A percentile compares a stretch with the other conserved stretches of the same genome.
phyloP scores from a whole-genome alignment of 345 rosid genomes.

The Gossypium rotundifolium region DNA sequence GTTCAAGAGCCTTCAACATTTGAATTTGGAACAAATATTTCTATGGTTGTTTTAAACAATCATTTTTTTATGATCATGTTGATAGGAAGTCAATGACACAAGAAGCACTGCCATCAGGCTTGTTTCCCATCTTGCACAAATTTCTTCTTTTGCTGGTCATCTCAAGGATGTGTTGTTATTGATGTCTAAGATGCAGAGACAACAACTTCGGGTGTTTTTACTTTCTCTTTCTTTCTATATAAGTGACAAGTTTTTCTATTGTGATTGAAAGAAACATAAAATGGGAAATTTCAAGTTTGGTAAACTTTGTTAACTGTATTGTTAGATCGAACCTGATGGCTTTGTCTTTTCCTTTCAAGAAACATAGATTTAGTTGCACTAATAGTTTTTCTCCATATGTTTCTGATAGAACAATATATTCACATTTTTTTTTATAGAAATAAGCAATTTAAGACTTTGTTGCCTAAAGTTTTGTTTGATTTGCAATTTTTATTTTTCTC shows the following conservation, averaged over 20 bases:
- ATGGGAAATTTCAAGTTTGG: constrained; percentile 1
- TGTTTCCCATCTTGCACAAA: constrained; percentile 80
- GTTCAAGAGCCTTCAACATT: constrained; percentile 5
- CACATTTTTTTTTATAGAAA: background rate
- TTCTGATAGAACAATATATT: background rate
- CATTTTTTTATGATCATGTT: constrained; percentile 4
- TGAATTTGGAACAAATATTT: background rate
- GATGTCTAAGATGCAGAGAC: constrained; percentile 61
- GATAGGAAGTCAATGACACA: constrained; percentile 59
- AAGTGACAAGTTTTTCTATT: background rate
- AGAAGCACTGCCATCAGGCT: constrained; percentile 64
- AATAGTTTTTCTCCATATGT: background rate
- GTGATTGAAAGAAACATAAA: background rate
- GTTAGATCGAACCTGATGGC: background rate
- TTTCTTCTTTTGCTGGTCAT: constrained; percentile 67
- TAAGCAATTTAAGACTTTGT: background rate
- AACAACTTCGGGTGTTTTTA: constrained; percentile 67
- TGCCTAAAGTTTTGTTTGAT: background rate
- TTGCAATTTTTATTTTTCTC: background rate
- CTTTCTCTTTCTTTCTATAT: constrained; percentile 2
- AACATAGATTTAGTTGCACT: background rate
- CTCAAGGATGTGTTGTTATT: constrained; percentile 80
- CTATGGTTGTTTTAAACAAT: constrained; percentile 4
- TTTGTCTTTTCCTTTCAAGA: background rate
- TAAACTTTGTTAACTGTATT: background rate